A percentile compares a stretch with the other conserved stretches of the same genome.
Evolutionary conservation across 2,329 filamentous ascomycete genomes (phyloP).

Genomic region (Niveomyces coronatus): DNA sequence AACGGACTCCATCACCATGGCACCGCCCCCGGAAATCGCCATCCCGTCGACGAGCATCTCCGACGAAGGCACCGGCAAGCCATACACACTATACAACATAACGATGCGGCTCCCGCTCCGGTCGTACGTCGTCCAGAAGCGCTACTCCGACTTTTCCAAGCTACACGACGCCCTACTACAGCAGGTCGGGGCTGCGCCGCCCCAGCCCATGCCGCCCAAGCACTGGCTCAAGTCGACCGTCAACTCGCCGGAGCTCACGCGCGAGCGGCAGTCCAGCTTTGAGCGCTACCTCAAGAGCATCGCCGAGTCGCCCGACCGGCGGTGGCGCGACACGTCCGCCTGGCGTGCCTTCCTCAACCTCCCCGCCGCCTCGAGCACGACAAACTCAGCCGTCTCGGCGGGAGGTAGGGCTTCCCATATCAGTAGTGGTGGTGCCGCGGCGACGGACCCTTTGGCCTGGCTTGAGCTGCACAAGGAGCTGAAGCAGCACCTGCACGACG

Average conservation of each 20-base stretch:
- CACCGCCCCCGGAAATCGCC: constrained; percentile 55
- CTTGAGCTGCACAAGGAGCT: constrained; percentile 65
- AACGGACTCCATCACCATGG: too few species aligned
- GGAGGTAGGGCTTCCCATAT: constrained; percentile 32
- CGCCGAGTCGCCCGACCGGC: constrained; percentile 59
- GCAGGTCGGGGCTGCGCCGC: constrained; percentile 53
- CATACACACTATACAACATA: constrained; percentile 71
- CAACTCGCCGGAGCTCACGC: constrained; percentile 57
- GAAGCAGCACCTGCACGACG: constrained; percentile 60
- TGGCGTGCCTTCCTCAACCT: constrained; percentile 69
- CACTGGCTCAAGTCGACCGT: constrained; percentile 69
- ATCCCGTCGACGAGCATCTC: constrained; percentile 55
- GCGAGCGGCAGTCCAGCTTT: constrained; percentile 56
- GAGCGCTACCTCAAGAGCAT: constrained; percentile 65
- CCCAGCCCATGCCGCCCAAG: constrained; percentile 58
- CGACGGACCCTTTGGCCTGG: constrained; percentile 65
- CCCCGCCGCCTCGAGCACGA: constrained; percentile 40
- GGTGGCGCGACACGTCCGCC: constrained; percentile 63
- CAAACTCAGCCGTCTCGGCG: constrained; percentile 38
- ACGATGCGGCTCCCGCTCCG: constrained; percentile 65
- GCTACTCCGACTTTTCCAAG: constrained; percentile 68
- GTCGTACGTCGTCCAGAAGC: constrained; percentile 66
- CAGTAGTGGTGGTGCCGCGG: constrained; percentile 30
- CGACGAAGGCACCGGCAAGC: constrained; percentile 43
- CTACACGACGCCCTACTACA: constrained; percentile 54